These are phyloP conservation scores for Yarrowia sp. DNA, from an alignment of 805 yeast genomes.

Conservation along the genomic window DNA sequence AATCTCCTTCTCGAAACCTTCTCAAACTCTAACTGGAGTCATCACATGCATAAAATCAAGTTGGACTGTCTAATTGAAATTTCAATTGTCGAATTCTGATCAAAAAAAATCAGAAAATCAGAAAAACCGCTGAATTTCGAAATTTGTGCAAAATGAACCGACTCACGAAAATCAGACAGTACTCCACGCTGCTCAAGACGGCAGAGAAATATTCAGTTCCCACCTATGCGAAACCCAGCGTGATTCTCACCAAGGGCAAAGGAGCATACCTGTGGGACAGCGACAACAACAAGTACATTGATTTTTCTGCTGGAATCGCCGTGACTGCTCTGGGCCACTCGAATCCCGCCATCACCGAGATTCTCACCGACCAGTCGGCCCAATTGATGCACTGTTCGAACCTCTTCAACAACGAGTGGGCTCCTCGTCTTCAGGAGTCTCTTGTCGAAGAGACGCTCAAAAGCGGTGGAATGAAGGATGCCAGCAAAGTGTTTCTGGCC, in stretches of 20 bases:
- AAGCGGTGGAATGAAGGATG: constrained; percentile 81
- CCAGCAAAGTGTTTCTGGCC: constrained; percentile 73
- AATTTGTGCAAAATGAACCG: constrained; percentile 17
- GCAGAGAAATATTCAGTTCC: constrained; percentile 48
- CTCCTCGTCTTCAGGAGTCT: constrained; percentile 76
- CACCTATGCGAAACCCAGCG: constrained; percentile 53
- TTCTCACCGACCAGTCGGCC: constrained; percentile 73
- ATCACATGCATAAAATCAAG: neutral
- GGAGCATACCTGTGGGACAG: constrained; percentile 85
- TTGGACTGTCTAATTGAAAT: neutral
- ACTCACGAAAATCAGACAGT: constrained; percentile 16
- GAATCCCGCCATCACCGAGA: constrained; percentile 72
- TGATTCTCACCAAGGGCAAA: constrained; percentile 79
- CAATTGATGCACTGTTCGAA: constrained; percentile 85
- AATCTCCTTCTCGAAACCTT: constrained; percentile 19
- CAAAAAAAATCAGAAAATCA: neutral
- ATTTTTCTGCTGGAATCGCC: constrained; percentile 95
- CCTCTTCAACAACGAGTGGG: constrained; percentile 81
- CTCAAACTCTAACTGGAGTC: neutral
- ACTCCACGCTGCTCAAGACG: constrained; percentile 27
- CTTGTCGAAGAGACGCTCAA: constrained; percentile 71
- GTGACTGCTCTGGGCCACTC: constrained; percentile 95
- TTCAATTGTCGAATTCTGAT: too few relatives aligned
- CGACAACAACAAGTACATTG: constrained; percentile 76
- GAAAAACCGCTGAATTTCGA: too few relatives aligned